Conservation (phyloP, 495 filamentous ascomycete genomes). For the Talaromyces stipitatus region DNA sequence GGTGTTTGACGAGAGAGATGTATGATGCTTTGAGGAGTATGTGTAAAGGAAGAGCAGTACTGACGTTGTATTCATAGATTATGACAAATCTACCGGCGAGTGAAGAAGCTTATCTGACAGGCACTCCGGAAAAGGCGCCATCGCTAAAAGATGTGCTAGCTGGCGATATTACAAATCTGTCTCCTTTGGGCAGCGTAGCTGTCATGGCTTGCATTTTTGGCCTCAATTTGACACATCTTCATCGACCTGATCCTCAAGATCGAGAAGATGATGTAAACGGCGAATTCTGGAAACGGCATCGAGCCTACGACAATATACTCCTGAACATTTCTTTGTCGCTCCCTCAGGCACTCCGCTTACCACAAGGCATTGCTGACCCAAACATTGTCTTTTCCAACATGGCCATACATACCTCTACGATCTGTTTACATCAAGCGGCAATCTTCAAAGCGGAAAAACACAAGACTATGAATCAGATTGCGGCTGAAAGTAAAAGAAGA, state of each 20-base stretch:
- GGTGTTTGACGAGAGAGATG: slow-evolving; percentile 85
- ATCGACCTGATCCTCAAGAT: slow-evolving; percentile 79
- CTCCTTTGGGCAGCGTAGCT: slow-evolving; percentile 73
- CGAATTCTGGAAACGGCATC: slow-evolving; percentile 92
- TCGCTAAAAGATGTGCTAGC: slow-evolving; percentile 64
- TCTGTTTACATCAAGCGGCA: slow-evolving; percentile 94
- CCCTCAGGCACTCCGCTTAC: slow-evolving; percentile 76
- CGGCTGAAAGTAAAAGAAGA: slow-evolving; percentile 81
- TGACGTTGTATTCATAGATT: slow-evolving; percentile 42
- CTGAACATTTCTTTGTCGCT: slow-evolving; percentile 78
- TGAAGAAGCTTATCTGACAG: slow-evolving; percentile 82
- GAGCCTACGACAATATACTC: slow-evolving; percentile 82
- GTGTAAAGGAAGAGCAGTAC: not conserved
- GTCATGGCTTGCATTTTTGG: slow-evolving; percentile 86
- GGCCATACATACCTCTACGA: slow-evolving; percentile 92
- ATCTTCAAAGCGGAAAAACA: slow-evolving; percentile 97
- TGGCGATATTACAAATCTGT: slow-evolving; percentile 64
- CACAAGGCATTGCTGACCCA: slow-evolving; percentile 63
- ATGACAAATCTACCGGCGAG: slow-evolving; percentile 75
- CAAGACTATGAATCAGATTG: slow-evolving; percentile 64
- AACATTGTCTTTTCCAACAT: slow-evolving; percentile 96
- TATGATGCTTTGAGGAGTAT: slow-evolving; percentile 22
- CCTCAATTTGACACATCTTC: slow-evolving; percentile 87
- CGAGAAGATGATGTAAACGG: slow-evolving; percentile 85
- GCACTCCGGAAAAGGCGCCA: slow-evolving; percentile 61